phyloP scores from a whole-genome alignment of 148 eudicot genomes.

The Persicaria tinctoria region DNA sequence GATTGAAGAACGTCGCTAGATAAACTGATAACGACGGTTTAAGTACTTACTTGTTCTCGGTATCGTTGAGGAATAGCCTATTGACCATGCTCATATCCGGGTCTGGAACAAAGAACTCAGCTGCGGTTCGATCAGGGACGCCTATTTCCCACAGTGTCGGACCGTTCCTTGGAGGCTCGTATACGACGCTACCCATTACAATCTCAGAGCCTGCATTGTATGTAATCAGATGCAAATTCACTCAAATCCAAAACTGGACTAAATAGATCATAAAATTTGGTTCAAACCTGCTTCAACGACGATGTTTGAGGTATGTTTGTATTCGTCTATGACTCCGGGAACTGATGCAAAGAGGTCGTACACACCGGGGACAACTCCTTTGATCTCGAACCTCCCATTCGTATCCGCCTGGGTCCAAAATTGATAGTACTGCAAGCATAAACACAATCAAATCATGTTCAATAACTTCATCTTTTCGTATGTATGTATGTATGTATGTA shows the following conservation, averaged over 20 bases:
- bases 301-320: slow-evolving; percentile 22
- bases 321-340: slow-evolving; percentile 47
- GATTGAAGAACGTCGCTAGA: neutral
- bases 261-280: neutral
- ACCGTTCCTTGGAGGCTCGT: slow-evolving; percentile 20
- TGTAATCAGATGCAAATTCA: neutral
- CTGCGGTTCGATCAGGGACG: slow-evolving; percentile 23
- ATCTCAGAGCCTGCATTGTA: slow-evolving; percentile 9
- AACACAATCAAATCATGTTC: neutral
- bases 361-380: slow-evolving; percentile 26
- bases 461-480: neutral
- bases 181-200: slow-evolving; percentile 8
- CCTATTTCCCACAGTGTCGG: slow-evolving; percentile 29
- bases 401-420: slow-evolving; percentile 51
- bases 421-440: slow-evolving; percentile 42
- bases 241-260: neutral
- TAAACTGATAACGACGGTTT: neutral
- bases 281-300: slow-evolving; percentile 30
- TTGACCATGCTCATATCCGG: slow-evolving; percentile 10
- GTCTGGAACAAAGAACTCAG: slow-evolving; percentile 20
- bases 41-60: slow-evolving; percentile 3
- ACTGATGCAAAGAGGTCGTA: slow-evolving; percentile 49
- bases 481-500: too few species aligned
- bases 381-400: slow-evolving; percentile 37
- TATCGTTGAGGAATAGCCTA: slow-evolving; percentile 2